Base-by-base conservation (phyloP, 805 yeast species). In the Wickerhamiella dianesei region DNA sequence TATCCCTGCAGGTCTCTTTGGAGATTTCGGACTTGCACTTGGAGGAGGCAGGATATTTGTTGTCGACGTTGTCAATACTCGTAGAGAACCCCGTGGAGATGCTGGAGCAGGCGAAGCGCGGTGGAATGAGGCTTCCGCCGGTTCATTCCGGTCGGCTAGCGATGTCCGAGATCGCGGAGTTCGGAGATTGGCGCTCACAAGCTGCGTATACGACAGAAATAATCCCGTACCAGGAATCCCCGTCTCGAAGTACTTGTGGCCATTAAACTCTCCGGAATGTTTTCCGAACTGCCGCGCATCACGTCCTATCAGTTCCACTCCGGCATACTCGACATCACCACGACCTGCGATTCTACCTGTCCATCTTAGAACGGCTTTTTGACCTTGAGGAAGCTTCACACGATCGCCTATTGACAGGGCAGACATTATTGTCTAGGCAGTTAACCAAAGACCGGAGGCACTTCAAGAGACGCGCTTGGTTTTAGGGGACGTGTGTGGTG, bases 181-280 rank as follows among this genome's bases (percentile, higher is more conserved):
- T 22, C 41, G 48, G 40, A 54, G 37, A 37, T 49, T 50, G 4
- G 56, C 53, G 35, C 54, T 48, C 17, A 55, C 55, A 42, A 64
- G 57, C 46, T 63, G 62, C 22, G 62, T 48, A 44, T 55, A 61
- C 5, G 65, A 49, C n/a, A 88, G 69, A 57, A 88, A 88, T 22
- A 88, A 63, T 0, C 96, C 96, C 17, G 86, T 70, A 48, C 73
- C 73, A 0, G 87, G 82, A 35, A 59, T 64, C 4, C 68, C 64
- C 0, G 88, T 84, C 3, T 68, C 67, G 59, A 88, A 88, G 60
- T 87, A 87, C 46, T 68, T 68, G 37, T 50, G 50, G 32, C 94
- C 95, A 48, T 80, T 74, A 41, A 79, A 86, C 39, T 75, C 73
- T n/a, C 98, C 98, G 46, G 77, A 74, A 59, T 89, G 92, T 62